These are phyloP conservation scores for Lenwebbia sp. DNA, from an alignment of 345 rosid genomes.

Conservation along the genomic window DNA sequence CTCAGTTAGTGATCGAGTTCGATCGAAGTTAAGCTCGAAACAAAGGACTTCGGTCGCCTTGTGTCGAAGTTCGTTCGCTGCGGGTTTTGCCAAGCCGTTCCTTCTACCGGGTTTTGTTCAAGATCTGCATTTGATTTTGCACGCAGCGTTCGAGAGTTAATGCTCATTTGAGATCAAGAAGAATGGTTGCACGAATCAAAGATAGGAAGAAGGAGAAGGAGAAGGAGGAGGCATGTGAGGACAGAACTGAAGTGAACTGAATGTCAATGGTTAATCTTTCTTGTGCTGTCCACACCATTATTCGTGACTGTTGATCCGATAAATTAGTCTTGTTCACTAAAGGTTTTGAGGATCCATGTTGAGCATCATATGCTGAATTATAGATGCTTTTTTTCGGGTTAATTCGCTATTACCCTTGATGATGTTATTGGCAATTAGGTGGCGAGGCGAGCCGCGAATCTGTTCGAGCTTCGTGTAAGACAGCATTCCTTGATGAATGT, in stretches of 20 bases:
- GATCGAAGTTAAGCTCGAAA: background rate
- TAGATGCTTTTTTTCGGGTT: background rate
- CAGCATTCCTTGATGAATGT: background rate
- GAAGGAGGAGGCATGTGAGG: background rate
- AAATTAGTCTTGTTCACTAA: background rate
- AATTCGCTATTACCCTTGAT: background rate
- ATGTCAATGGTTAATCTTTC: background rate
- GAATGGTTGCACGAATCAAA: background rate
- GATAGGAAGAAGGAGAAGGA: background rate
- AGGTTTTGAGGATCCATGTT: background rate
- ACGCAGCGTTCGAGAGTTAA: background rate
- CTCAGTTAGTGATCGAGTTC: background rate
- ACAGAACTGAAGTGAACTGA: background rate
- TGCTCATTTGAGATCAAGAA: background rate
- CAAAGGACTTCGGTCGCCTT: background rate
- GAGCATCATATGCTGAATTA: background rate
- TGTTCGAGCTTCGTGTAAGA: too few relatives aligned
- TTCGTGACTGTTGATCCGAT: background rate
- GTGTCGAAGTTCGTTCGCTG: background rate
- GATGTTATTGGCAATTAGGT: background rate
- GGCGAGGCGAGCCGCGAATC: background rate
- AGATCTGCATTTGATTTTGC: background rate
- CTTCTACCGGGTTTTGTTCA: background rate
- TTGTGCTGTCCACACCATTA: background rate
- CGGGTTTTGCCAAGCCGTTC: background rate